phyloP scores from a whole-genome alignment of 2,329 filamentous ascomycete genomes.

The Fusarium goolgardi region DNA sequence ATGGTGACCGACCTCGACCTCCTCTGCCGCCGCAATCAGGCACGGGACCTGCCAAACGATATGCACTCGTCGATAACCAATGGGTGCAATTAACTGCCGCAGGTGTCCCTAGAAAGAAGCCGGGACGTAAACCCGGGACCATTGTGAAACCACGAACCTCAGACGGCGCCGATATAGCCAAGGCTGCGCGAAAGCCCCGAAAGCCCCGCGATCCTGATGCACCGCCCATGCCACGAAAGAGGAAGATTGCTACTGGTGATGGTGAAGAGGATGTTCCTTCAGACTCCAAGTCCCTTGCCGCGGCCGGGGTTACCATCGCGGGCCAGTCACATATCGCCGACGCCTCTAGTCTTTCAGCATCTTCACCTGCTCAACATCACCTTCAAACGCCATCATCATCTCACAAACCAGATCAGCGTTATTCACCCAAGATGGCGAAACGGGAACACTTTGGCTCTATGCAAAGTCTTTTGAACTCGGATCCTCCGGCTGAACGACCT shows the following conservation, averaged over 20 bases:
- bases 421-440: constrained; percentile 61
- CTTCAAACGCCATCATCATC: constrained; percentile 44
- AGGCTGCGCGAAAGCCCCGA: constrained; percentile 61
- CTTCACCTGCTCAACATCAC: constrained; percentile 48
- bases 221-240: constrained; percentile 64
- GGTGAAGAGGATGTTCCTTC: constrained; percentile 53
- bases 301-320: constrained; percentile 44
- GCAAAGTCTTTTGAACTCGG: constrained; percentile 68
- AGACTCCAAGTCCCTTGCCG: constrained; percentile 52
- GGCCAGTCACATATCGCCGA: constrained; percentile 43
- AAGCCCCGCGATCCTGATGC: constrained; percentile 71
- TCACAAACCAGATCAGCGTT: constrained; percentile 49
- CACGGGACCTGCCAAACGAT: constrained; percentile 48
- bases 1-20: constrained; percentile 38
- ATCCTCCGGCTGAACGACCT: constrained; percentile 48
- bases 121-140: constrained; percentile 72
- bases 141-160: constrained; percentile 59
- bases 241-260: constrained; percentile 61
- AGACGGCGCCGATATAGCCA: constrained; percentile 55
- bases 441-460: constrained; percentile 65
- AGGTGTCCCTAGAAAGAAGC: constrained; percentile 71
- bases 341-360: constrained; percentile 42
- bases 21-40: constrained; percentile 41
- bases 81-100: constrained; percentile 66
- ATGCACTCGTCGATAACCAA: constrained; percentile 54